Base-by-base conservation (phyloP, 495 filamentous ascomycete genomes). In the Daldinia grandis region DNA sequence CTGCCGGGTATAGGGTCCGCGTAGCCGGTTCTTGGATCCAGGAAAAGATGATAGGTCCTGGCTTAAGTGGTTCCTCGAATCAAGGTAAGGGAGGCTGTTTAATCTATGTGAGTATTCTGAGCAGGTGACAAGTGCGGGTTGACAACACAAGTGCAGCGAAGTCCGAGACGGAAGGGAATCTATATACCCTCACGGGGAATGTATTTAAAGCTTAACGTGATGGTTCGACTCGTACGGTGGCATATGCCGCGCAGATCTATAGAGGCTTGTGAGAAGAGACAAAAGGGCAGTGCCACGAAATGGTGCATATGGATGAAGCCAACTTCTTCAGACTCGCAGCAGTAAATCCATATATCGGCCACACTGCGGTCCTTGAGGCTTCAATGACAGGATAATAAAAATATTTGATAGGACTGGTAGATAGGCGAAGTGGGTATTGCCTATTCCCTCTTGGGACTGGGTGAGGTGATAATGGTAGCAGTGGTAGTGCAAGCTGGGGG, bases 331-430 rank as follows among this genome's bases (percentile, higher is more conserved):
- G 62, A 51, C 30, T 68, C 71, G 67, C 64, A 67, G 70, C 58
- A 57, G 51, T 14, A 57, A 57, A 53, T 50, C 37, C 73, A 72
- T 72, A 66, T 68, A 58, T 77, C 75, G 75, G 71, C 62, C 70
- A 73, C 73, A 77, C 75, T 74, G 62, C 73, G 75, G 75, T 66
- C 64, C 60, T 75, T 63, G 75, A 77, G 53, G 53, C 47, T 76
- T 77, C 59, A 62, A 74, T 60, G 67, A 68, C 51, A 71, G 62
- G 59, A 76, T 62, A 47, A 69, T 60, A 35, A 64, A 64, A 68
- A 58, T 58, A 33, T 73, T 44, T 68, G 67, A 72, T 63, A 73
- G 56, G 61, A 67, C 57, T 74, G 40, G 62, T 28, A 35, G 51
- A 64, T 63, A 70, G 58, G 55, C 64, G 57, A 65, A 69, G 66